Evolutionary conservation across 2,329 filamentous ascomycete genomes (phyloP).

Genomic region (Aspergillus fumigatiaffinis): DNA sequence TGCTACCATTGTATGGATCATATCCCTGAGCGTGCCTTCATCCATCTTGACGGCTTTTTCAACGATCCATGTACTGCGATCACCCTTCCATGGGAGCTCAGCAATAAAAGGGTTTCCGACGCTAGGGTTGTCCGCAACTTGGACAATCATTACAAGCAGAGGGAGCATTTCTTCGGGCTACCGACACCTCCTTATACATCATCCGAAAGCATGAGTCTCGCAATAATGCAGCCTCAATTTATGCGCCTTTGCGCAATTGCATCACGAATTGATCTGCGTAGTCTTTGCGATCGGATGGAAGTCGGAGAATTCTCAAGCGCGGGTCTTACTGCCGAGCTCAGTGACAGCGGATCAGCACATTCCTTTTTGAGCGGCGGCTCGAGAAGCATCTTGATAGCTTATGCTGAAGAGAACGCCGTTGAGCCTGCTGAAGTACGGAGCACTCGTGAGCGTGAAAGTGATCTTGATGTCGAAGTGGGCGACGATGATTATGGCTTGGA

Average conservation of each 20-base stretch:
- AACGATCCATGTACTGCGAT: slow-evolving; percentile 21
- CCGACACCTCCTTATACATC: neutral
- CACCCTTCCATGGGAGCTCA: slow-evolving; percentile 27
- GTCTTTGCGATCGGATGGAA: neutral
- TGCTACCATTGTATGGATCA: slow-evolving; percentile 4
- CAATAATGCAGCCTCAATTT: neutral
- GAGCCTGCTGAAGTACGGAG: neutral
- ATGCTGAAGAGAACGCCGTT: neutral
- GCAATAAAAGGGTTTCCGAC: slow-evolving; percentile 26
- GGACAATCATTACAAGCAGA: neutral
- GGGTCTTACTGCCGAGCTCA: neutral
- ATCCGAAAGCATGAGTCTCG: neutral
- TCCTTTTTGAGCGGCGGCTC: neutral
- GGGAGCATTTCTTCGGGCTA: neutral
- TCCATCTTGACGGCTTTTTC: slow-evolving; percentile 42
- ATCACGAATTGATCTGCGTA: neutral
- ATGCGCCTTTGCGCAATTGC: neutral
- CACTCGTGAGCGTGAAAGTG: neutral
- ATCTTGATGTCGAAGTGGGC: neutral
- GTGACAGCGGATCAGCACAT: neutral
- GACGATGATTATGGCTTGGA: neutral
- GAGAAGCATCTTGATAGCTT: neutral
- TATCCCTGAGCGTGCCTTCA: slow-evolving; percentile 40
- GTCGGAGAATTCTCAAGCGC: neutral
- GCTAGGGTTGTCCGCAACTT: slow-evolving; percentile 19